phyloP scores from a whole-genome alignment of 768 basidiomycete genomes.

The button mushroom (Agaricus bisporus) region DNA sequence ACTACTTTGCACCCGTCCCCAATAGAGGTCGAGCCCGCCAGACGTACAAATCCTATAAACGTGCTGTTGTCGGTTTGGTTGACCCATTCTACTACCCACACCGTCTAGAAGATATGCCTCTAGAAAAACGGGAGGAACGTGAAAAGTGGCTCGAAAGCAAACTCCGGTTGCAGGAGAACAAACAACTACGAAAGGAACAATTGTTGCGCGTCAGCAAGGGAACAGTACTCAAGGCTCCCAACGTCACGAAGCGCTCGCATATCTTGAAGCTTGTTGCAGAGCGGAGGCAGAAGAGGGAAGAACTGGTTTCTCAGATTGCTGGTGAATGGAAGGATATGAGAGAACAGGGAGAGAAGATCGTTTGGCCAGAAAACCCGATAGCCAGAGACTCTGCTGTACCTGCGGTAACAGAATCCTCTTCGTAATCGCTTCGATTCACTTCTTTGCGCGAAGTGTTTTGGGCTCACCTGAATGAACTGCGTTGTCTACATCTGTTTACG shows the following conservation, averaged over 20 bases:
- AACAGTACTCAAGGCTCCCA: conserved; percentile 31
- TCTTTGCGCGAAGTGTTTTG: no score
- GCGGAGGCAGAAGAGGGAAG: conserved; percentile 34
- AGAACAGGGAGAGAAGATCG: conserved; percentile 20
- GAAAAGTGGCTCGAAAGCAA: conserved; percentile 59
- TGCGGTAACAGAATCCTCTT: conserved; percentile 1
- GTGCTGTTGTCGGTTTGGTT: conserved; percentile 85
- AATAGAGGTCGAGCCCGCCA: conserved; percentile 24
- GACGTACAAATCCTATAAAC: conserved; percentile 69
- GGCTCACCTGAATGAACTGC: neutral
- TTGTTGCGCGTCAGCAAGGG: conserved; percentile 32
- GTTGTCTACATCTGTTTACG: neutral
- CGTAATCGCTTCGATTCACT: conserved; percentile 1
- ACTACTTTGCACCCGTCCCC: conserved; percentile 60
- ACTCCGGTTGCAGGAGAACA: conserved; percentile 41
- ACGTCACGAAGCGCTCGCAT: conserved; percentile 38
- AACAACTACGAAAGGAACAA: conserved; percentile 31
- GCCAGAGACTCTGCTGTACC: neutral
- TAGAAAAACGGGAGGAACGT: conserved; percentile 44
- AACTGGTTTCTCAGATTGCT: conserved; percentile 28
- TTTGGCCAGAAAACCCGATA: conserved; percentile 12
- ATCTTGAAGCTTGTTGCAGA: conserved; percentile 38
- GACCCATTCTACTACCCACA: conserved; percentile 94
- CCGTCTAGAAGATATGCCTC: conserved; percentile 70
- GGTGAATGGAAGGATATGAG: conserved; percentile 30